Conservation (phyloP, 495 filamentous ascomycete species). For the Lasiosphaeriaceae sp. region DNA sequence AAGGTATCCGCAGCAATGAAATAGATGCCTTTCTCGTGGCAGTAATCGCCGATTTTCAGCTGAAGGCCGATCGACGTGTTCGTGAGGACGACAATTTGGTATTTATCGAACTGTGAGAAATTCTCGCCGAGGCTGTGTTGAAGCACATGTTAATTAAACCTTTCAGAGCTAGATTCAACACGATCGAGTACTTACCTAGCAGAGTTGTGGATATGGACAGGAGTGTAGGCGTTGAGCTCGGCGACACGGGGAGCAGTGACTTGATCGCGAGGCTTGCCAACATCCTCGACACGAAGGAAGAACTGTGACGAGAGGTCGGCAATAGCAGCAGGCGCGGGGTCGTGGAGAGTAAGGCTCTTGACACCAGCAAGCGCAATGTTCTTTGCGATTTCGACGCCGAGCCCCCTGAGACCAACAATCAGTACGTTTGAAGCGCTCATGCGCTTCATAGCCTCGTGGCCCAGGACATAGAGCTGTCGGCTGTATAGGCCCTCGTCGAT, state of each 20-base stretch:
- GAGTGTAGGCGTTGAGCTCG: conserved; percentile 95
- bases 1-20: conserved; percentile 83
- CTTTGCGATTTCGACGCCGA: conserved; percentile 98
- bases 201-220: conserved; percentile 70
- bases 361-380: conserved; percentile 96
- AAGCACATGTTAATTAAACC: conserved; percentile 16
- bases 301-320: conserved; percentile 94
- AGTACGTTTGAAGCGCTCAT: conserved; percentile 97
- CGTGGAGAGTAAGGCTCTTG: conserved; percentile 76
- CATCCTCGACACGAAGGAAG: conserved; percentile 83
- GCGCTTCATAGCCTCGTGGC: conserved; percentile 99
- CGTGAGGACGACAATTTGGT: conserved; percentile 89
- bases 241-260: conserved; percentile 85
- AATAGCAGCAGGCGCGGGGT: conserved; percentile 74
- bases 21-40: conserved; percentile 87
- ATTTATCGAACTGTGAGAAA: conserved; percentile 74
- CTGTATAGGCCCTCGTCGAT: conserved; percentile 99
- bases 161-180: too few relatives aligned
- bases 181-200: conserved; percentile 25
- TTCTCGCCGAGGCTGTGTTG: conserved; percentile 57
- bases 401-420: conserved; percentile 83
- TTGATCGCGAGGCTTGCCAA: conserved; percentile 85
- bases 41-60: conserved; percentile 79
- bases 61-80: conserved; percentile 76
- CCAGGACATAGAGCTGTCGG: conserved; percentile 95